These are phyloP conservation scores for Hamiltosporidium tvaerminnensis DNA, from an alignment of 371 early-diverging fungal genomes.

Conservation along the genomic window DNA sequence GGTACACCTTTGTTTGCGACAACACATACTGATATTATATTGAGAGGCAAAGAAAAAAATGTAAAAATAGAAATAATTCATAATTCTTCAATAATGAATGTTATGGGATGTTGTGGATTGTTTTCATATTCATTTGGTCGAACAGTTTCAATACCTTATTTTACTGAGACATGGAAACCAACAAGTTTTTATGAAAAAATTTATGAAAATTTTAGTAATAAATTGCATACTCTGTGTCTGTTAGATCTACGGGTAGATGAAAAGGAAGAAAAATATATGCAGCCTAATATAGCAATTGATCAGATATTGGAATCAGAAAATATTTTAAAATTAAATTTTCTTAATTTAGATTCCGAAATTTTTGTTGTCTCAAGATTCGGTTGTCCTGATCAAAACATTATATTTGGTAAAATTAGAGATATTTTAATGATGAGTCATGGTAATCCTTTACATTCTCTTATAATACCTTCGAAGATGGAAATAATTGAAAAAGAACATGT, in stretches of 20 bases:
- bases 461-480: constrained; percentile 72
- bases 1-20: constrained; percentile 93
- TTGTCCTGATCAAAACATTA: constrained; percentile 61
- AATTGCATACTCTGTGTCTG: constrained; percentile 85
- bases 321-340: constrained; percentile 10
- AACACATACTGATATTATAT: constrained; percentile 86
- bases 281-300: constrained; percentile 70
- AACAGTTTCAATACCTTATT: constrained; percentile 92
- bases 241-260: constrained; percentile 96
- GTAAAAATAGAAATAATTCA: constrained; percentile 74
- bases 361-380: constrained; percentile 85
- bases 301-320: constrained; percentile 79
- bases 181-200: constrained; percentile 85
- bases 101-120: constrained; percentile 84
- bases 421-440: constrained; percentile 64
- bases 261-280: constrained; percentile 81
- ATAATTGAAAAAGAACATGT: constrained; percentile 66
- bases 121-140: constrained; percentile 94
- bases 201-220: constrained; percentile 63
- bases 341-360: constrained; percentile 61
- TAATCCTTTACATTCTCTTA: constrained; percentile 80
- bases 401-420: constrained; percentile 69
- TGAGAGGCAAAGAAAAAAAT: constrained; percentile 69
- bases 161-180: constrained; percentile 80
- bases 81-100: constrained; percentile 96